Conservation (phyloP, 192 early-diverging fungal genomes). For the Backusella mclennaniae region DNA sequence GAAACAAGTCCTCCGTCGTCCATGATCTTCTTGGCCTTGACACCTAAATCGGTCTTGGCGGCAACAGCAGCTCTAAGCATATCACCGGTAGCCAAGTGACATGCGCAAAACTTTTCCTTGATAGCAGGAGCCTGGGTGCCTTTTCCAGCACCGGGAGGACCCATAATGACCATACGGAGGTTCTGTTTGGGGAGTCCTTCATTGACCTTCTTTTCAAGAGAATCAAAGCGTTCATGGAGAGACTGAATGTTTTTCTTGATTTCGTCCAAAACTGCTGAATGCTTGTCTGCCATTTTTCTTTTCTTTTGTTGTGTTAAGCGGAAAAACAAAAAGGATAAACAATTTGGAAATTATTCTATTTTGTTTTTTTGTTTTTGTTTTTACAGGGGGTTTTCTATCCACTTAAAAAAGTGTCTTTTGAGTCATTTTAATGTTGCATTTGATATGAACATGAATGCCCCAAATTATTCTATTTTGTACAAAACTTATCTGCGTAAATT, state of each 20-base stretch:
- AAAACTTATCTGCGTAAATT: not conserved
- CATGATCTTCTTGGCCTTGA: constrained; percentile 99
- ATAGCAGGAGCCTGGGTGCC: constrained; percentile 87
- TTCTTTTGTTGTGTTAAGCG: not conserved
- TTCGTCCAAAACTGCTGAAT: constrained; percentile 39
- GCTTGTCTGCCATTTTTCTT: constrained; percentile 33
- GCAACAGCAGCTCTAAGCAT: constrained; percentile 97
- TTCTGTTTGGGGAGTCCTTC: constrained; percentile 26
- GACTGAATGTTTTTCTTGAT: constrained; percentile 43
- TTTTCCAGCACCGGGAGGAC: constrained; percentile 87
- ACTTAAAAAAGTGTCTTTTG: not conserved
- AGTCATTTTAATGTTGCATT: not conserved
- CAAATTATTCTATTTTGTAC: not conserved
- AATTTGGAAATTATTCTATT: not conserved
- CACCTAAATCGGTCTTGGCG: constrained; percentile 86
- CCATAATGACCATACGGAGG: constrained; percentile 84
- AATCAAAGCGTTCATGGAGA: constrained; percentile 37
- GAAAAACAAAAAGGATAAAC: not conserved
- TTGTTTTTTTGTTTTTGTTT: not conserved
- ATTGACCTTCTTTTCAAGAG: constrained; percentile 38
- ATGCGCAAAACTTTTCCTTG: constrained; percentile 92
- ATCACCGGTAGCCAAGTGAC: constrained; percentile 98
- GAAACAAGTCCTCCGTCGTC: constrained; percentile 94
- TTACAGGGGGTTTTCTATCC: not conserved
- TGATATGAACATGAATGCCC: not conserved